Evolutionary conservation across 495 filamentous ascomycete species (phyloP).

Genomic region (Neurospora pannonica): DNA sequence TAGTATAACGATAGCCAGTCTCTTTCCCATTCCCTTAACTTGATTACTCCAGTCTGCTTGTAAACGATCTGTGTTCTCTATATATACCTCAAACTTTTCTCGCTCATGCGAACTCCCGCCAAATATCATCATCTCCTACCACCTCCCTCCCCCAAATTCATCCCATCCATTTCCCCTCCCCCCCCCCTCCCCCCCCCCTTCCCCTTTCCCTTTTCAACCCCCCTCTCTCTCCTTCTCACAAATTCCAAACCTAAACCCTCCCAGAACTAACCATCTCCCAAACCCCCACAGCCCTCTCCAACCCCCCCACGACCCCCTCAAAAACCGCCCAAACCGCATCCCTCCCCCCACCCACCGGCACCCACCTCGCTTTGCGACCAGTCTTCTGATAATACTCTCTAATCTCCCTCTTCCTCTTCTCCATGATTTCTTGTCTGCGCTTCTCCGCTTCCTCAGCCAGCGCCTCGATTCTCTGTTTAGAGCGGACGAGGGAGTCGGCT

Average conservation of each 20-base stretch:
- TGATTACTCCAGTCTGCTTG: neutral
- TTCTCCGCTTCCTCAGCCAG: slow-evolving; percentile 73
- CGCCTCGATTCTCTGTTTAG: slow-evolving; percentile 68
- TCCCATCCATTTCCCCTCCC: neutral
- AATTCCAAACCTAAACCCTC: neutral
- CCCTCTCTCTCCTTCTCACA: no score
- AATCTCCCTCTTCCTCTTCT: slow-evolving; percentile 59
- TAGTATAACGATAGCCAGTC: neutral
- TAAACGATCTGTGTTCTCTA: neutral
- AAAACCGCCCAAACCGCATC: slow-evolving; percentile 68
- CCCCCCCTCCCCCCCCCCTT: no score
- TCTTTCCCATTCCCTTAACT: neutral
- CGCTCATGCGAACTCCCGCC: no score
- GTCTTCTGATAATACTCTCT: slow-evolving; percentile 58
- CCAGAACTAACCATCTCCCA: slow-evolving; percentile 42
- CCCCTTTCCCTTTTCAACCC: neutral
- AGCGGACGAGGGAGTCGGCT: slow-evolving; percentile 65
- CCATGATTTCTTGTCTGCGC: slow-evolving; percentile 51
- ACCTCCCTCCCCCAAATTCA: neutral
- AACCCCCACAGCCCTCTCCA: slow-evolving; percentile 52
- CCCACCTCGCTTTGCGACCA: slow-evolving; percentile 56
- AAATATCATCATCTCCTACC: neutral
- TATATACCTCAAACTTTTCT: neutral
- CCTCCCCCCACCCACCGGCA: slow-evolving; percentile 61
- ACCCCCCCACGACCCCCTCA: slow-evolving; percentile 55